These are phyloP conservation scores for Podaxis sp. DNA, from an alignment of 768 basidiomycete genomes.

Conservation along the genomic window DNA sequence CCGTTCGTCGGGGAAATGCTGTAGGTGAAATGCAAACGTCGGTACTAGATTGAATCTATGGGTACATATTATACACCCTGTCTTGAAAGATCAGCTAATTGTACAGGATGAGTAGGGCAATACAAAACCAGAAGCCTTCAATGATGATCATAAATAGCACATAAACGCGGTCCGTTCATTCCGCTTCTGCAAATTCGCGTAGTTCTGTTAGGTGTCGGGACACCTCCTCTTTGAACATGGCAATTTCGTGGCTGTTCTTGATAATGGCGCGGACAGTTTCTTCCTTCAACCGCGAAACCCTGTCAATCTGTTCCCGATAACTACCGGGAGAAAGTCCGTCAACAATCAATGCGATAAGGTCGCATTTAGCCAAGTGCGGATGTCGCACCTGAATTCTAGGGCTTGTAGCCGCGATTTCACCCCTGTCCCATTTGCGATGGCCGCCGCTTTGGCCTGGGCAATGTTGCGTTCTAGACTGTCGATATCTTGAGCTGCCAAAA, in stretches of 20 bases:
- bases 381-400: conserved; percentile 69
- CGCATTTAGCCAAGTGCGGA: not conserved
- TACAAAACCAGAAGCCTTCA: not conserved
- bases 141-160: not conserved
- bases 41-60: not conserved
- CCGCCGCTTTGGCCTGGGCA: conserved; percentile 71
- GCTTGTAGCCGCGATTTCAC: conserved; percentile 77
- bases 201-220: conserved; percentile 68
- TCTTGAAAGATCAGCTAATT: not conserved
- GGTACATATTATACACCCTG: not conserved
- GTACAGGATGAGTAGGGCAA: not conserved
- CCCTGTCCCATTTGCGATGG: conserved; percentile 78
- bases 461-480: conserved; percentile 68
- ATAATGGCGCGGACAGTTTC: conserved; percentile 79
- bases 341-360: not conserved
- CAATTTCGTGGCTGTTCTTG: conserved; percentile 83
- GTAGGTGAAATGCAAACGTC: not conserved
- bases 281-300: conserved; percentile 69
- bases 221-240: conserved; percentile 76
- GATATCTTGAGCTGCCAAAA: conserved; percentile 64
- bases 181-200: conserved; percentile 58
- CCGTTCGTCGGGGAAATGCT: not conserved
- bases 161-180: conserved; percentile 17
- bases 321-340: conserved; percentile 33
- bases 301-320: conserved; percentile 78